Evolutionary conservation across 2,329 filamentous ascomycete species (phyloP).

Genomic region (Colletotrichum sp.): DNA sequence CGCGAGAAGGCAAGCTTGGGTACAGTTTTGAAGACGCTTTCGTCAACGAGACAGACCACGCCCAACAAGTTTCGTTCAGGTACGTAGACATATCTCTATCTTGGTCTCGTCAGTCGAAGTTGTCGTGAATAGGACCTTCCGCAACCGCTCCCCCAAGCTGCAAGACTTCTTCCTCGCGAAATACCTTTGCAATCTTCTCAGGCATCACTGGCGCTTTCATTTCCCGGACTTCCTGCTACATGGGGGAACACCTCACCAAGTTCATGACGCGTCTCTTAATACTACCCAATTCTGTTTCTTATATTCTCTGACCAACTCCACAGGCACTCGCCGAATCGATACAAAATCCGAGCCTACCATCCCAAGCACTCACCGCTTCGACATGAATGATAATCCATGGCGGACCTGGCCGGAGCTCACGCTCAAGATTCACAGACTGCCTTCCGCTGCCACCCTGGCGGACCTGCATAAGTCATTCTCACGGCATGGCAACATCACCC

Average conservation of each 20-base stretch:
- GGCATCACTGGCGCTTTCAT: not conserved
- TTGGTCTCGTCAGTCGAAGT: not conserved
- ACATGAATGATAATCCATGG: conserved; percentile 29
- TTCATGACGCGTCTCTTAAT: not conserved
- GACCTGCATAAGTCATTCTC: conserved; percentile 59
- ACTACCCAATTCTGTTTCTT: not conserved
- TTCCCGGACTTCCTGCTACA: not conserved
- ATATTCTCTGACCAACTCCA: not conserved
- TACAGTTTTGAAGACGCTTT: not conserved
- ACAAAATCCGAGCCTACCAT: not conserved
- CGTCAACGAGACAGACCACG: not conserved
- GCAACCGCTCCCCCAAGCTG: not conserved
- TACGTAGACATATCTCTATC: not conserved
- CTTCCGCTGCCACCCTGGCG: conserved; percentile 35
- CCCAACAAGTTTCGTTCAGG: not conserved
- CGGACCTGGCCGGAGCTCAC: conserved; percentile 35
- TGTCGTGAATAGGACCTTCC: not conserved
- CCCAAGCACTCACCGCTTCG: not conserved
- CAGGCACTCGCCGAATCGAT: not conserved
- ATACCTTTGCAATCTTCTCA: not conserved
- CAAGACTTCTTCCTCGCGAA: not conserved
- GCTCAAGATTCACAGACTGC: not conserved
- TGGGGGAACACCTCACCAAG: not conserved
- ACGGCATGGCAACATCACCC: conserved; percentile 55
- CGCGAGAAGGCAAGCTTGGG: not conserved